Conservation (phyloP, 2,329 filamentous ascomycete species). For the Xylariaceae sp. region DNA sequence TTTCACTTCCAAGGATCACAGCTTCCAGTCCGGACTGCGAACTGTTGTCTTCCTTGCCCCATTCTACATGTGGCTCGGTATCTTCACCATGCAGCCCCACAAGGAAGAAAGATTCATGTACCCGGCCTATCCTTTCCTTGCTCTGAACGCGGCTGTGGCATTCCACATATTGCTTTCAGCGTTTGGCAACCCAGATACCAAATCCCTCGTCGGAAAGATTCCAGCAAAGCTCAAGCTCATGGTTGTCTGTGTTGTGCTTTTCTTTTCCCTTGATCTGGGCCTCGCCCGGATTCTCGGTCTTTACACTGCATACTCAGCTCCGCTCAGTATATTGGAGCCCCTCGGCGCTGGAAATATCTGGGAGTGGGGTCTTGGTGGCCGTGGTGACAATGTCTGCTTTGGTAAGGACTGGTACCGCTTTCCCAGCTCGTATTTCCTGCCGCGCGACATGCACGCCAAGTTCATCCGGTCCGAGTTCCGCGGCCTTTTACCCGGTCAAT, state of each 20-base stretch:
- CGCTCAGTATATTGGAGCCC: conserved; percentile 63
- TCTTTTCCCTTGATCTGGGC: conserved; percentile 61
- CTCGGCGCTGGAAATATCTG: conserved; percentile 52
- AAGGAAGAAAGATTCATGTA: conserved; percentile 99
- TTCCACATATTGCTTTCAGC: conserved; percentile 74
- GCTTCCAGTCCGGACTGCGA: conserved; percentile 65
- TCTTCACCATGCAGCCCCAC: conserved; percentile 89
- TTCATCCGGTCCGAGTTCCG: conserved; percentile 88
- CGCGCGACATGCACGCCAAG: conserved; percentile 74
- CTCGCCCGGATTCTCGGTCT: conserved; percentile 70
- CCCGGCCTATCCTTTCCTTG: conserved; percentile 84
- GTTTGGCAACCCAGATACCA: conserved; percentile 65
- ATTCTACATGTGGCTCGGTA: conserved; percentile 89
- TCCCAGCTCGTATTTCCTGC: conserved; percentile 86
- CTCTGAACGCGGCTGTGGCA: conserved; percentile 79
- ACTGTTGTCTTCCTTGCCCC: conserved; percentile 74
- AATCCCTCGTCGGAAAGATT: conserved; percentile 63
- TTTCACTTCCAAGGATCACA: conserved; percentile 54
- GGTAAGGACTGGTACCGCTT: conserved; percentile 99
- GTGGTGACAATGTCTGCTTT: conserved; percentile 72
- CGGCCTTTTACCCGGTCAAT: conserved; percentile 85
- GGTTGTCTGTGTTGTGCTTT: conserved; percentile 53
- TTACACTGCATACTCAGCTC: conserved; percentile 77
- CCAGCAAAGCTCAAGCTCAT: conserved; percentile 69
- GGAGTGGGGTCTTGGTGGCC: conserved; percentile 45